These are phyloP conservation scores for Quercus ilex DNA, from an alignment of 306 rosid species.

Conservation along the genomic window DNA sequence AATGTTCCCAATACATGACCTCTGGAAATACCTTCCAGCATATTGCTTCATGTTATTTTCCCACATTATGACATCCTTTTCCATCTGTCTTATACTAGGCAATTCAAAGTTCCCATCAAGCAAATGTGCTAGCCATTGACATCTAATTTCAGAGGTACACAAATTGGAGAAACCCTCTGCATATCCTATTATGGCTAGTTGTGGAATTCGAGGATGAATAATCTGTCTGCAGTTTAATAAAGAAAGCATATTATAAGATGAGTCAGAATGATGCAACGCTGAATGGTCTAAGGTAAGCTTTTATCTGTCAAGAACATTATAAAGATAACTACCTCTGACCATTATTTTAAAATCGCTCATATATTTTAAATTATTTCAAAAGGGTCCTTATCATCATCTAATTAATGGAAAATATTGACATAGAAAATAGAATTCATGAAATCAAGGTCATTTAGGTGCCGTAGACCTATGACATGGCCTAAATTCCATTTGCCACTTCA, in stretches of 20 bases:
- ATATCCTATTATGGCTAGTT: constrained; percentile 42
- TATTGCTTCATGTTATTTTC: constrained; percentile 30
- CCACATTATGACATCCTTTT: constrained; percentile 36
- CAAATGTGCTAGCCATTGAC: constrained; percentile 40
- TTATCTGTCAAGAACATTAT: background rate
- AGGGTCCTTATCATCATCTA: too few relatives aligned
- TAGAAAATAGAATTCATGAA: too few relatives aligned
- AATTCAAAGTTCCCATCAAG: constrained; percentile 40
- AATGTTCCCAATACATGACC: constrained; percentile 23
- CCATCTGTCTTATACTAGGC: constrained; percentile 46
- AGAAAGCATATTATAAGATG: background rate
- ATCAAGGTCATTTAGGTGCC: too few relatives aligned
- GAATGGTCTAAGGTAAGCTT: too few relatives aligned
- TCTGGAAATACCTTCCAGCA: constrained; percentile 19
- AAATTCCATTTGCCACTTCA: too few relatives aligned
- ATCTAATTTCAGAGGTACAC: constrained; percentile 27
- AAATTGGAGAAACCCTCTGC: constrained; percentile 35
- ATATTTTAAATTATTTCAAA: too few relatives aligned
- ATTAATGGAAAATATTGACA: too few relatives aligned
- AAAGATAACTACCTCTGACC: background rate
- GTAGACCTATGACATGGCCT: too few relatives aligned
- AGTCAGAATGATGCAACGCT: background rate
- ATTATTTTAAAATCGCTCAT: too few relatives aligned
- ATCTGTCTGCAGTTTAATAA: constrained; percentile 24
- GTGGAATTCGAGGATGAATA: constrained; percentile 40